Conservation (phyloP, 2,329 filamentous ascomycete species). For the Xylaria sp. region DNA sequence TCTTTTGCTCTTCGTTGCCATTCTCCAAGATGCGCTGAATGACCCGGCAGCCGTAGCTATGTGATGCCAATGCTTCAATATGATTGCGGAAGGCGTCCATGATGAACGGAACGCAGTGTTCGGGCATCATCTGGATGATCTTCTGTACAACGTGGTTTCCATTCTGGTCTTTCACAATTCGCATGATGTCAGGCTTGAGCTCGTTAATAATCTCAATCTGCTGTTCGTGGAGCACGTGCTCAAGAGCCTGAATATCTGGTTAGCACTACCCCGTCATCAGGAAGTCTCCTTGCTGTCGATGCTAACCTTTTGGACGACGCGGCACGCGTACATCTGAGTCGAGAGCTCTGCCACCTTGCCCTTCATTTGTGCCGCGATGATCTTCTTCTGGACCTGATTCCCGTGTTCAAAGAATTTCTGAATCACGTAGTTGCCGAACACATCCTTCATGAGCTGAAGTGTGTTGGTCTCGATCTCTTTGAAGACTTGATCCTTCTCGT, state of each 20-base stretch:
- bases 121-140: conserved; percentile 79
- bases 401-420: conserved; percentile 98
- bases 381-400: conserved; percentile 88
- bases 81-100: conserved; percentile 78
- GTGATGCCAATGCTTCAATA: conserved; percentile 72
- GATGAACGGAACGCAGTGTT: conserved; percentile 81
- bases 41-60: conserved; percentile 88
- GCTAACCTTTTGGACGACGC: conserved; percentile 88
- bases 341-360: conserved; percentile 80
- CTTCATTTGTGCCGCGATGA: conserved; percentile 84
- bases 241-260: conserved; percentile 67
- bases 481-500: conserved; percentile 92
- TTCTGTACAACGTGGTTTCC: conserved; percentile 98
- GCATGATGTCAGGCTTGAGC: conserved; percentile 73
- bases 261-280: conserved; percentile 19
- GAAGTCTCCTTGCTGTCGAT: not conserved
- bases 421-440: conserved; percentile 98
- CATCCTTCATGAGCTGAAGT: conserved; percentile 88
- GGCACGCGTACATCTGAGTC: conserved; percentile 87
- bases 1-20: conserved; percentile 71
- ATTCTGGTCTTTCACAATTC: conserved; percentile 82
- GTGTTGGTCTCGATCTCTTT: conserved; percentile 82
- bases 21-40: conserved; percentile 90
- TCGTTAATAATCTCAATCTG: conserved; percentile 84
- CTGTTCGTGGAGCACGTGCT: conserved; percentile 89